Conservation (phyloP, 2,329 filamentous ascomycete genomes). For the Thelonectria discophora region DNA sequence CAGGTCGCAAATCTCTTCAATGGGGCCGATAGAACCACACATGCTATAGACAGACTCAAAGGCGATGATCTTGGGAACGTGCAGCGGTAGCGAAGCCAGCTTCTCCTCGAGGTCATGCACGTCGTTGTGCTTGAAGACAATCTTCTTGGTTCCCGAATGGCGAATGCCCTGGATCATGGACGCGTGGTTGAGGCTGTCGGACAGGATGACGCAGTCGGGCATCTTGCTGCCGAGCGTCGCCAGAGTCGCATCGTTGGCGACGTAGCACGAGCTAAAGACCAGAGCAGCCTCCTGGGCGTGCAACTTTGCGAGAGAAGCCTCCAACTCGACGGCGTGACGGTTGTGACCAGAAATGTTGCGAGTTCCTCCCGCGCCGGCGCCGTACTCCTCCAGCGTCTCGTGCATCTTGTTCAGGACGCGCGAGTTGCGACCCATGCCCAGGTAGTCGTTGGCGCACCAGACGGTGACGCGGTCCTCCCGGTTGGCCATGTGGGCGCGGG, state of each 20-base stretch:
- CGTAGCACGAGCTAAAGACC: conserved; percentile 97
- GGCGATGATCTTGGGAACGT: conserved; percentile 96
- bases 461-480: conserved; percentile 90
- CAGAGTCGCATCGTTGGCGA: conserved; percentile 96
- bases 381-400: conserved; percentile 91
- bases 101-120: conserved; percentile 92
- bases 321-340: conserved; percentile 86
- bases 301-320: conserved; percentile 82
- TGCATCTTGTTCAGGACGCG: conserved; percentile 93
- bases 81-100: conserved; percentile 82
- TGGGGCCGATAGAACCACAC: conserved; percentile 97
- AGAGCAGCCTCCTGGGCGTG: conserved; percentile 92
- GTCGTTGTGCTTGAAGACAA: conserved; percentile 99
- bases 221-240: conserved; percentile 97
- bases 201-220: conserved; percentile 96
- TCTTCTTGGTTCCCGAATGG: conserved; percentile 94
- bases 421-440: conserved; percentile 94
- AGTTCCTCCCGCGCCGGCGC: conserved; percentile 93
- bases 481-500: conserved; percentile 87
- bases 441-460: conserved; percentile 99
- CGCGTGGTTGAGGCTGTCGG: conserved; percentile 95
- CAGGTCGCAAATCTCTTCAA: conserved; percentile 93
- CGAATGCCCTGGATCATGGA: conserved; percentile 99
- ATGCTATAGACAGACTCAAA: conserved; percentile 99
- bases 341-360: conserved; percentile 99